These are phyloP conservation scores for Globisporangium sylvaticum DNA, from an alignment of 352 stramenopile species.

Conservation along the genomic window DNA sequence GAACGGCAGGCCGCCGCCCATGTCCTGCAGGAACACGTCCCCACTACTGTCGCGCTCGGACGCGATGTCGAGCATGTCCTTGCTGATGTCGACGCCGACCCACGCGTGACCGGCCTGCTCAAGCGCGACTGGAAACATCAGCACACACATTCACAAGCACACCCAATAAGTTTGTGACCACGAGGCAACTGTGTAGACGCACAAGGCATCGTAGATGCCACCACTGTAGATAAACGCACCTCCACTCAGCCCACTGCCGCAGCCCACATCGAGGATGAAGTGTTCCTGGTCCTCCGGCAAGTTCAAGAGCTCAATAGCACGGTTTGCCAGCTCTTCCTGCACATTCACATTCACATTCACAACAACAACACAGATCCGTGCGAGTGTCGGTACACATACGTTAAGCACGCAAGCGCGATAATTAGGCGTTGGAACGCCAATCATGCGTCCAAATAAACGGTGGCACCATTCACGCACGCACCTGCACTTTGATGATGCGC, in stretches of 20 bases:
- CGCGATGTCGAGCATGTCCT: conserved; percentile 99
- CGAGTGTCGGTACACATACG: background rate
- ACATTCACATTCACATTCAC: background rate
- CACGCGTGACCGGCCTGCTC: conserved; percentile 94
- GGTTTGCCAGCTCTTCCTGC: conserved; percentile 91
- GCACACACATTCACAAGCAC: background rate
- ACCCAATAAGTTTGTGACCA: background rate
- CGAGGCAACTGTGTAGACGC: background rate
- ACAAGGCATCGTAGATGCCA: background rate
- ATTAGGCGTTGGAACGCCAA: background rate
- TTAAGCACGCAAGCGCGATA: background rate
- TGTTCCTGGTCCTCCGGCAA: conserved; percentile 80
- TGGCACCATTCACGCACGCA: conserved; percentile 10
- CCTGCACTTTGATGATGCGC: conserved; percentile 92
- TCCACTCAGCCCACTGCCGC: conserved; percentile 95
- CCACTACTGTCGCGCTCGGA: conserved; percentile 90
- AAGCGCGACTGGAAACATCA: conserved; percentile 55
- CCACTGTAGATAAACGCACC: conserved; percentile 29
- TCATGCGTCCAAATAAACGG: background rate
- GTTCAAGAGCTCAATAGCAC: conserved; percentile 97
- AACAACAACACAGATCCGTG: background rate
- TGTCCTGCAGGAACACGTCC: conserved; percentile 93
- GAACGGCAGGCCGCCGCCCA: conserved; percentile 98
- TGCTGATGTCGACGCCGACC: conserved; percentile 96
- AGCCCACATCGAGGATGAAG: conserved; percentile 97